These are phyloP conservation scores for Coprinopsis sp. DNA, from an alignment of 768 basidiomycete genomes.

Conservation along the genomic window DNA sequence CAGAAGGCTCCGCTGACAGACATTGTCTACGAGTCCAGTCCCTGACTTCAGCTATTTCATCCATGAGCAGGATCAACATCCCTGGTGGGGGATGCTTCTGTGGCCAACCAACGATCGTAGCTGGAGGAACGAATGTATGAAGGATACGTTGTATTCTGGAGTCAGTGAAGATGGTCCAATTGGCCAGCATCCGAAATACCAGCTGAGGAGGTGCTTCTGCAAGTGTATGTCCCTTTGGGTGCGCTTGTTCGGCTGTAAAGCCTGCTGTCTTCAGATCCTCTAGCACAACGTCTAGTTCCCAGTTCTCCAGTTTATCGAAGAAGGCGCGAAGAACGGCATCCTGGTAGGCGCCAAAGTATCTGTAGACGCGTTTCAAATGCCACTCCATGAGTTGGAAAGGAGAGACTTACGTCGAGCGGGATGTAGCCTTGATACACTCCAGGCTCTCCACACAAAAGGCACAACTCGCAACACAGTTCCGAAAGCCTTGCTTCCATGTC, in stretches of 20 bases:
- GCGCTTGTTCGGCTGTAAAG: slow-evolving; percentile 15
- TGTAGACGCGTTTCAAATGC: slow-evolving; percentile 25
- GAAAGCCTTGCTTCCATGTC: slow-evolving; percentile 58
- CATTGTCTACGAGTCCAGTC: slow-evolving; percentile 53
- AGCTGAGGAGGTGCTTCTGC: slow-evolving; percentile 43
- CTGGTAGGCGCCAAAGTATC: slow-evolving; percentile 71
- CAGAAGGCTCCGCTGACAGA: slow-evolving; percentile 31
- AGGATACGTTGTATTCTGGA: slow-evolving; percentile 40
- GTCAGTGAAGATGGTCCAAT: slow-evolving; percentile 53
- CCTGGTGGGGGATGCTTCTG: slow-evolving; percentile 54
- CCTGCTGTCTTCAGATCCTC: slow-evolving; percentile 37
- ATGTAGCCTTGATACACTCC: slow-evolving; percentile 57
- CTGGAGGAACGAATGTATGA: slow-evolving; percentile 31
- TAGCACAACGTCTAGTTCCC: slow-evolving; percentile 56
- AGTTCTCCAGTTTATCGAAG: slow-evolving; percentile 57
- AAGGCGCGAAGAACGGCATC: slow-evolving; percentile 49
- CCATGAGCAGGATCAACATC: slow-evolving; percentile 53
- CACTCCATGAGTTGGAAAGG: neutral
- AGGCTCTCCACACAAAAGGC: slow-evolving; percentile 65
- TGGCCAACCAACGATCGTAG: slow-evolving; percentile 47
- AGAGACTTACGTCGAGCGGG: slow-evolving; percentile 64
- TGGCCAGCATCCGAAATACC: slow-evolving; percentile 60
- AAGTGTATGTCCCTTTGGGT: slow-evolving; percentile 25
- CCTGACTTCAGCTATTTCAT: slow-evolving; percentile 44
- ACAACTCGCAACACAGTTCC: slow-evolving; percentile 56